A percentile compares a stretch with the other conserved stretches of the same genome.
These are phyloP conservation scores for Lactarius evosmus DNA, from an alignment of 768 basidiomycete genomes.

Conservation along the genomic window DNA sequence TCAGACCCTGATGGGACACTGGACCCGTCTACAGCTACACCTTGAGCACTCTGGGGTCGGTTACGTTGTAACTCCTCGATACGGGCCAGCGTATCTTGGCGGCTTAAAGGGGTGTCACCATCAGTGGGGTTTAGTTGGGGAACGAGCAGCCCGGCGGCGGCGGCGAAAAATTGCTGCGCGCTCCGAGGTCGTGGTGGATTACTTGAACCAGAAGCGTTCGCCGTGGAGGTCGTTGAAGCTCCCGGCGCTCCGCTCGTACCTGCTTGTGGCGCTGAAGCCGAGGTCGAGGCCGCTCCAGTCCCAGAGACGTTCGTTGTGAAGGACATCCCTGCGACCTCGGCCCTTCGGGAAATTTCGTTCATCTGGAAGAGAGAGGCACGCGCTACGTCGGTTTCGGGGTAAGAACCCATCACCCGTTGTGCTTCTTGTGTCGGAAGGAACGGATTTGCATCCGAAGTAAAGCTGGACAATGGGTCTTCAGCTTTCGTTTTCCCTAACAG, in stretches of 20 bases:
- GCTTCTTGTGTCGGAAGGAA: slow-evolving; percentile 60
- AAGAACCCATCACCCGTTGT: slow-evolving; percentile 48
- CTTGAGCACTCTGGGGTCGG: slow-evolving; percentile 23
- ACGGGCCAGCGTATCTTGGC: slow-evolving; percentile 49
- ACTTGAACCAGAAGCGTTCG: background rate
- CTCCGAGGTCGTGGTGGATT: slow-evolving; percentile 31
- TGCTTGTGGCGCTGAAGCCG: slow-evolving; percentile 28
- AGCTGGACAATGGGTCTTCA: slow-evolving; percentile 31
- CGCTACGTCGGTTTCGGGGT: slow-evolving; percentile 57
- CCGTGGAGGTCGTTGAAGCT: slow-evolving; percentile 20
- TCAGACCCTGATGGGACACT: slow-evolving; percentile 18
- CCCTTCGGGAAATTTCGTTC: slow-evolving; percentile 72
- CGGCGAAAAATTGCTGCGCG: slow-evolving; percentile 33
- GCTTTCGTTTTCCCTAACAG: slow-evolving; percentile 36
- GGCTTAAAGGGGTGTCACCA: slow-evolving; percentile 33
- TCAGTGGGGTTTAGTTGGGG: slow-evolving; percentile 29
- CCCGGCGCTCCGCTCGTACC: slow-evolving; percentile 16
- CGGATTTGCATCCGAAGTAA: slow-evolving; percentile 39
- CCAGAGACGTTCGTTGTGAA: slow-evolving; percentile 29
- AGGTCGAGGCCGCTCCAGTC: slow-evolving; percentile 16
- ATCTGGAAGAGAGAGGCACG: slow-evolving; percentile 70
- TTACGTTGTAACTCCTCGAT: slow-evolving; percentile 50
- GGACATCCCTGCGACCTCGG: slow-evolving; percentile 44
- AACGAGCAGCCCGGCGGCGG: slow-evolving; percentile 34
- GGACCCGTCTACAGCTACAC: slow-evolving; percentile 24